Conservation (phyloP, 371 early-diverging fungal species). For the Rhizopus microsporus region DNA sequence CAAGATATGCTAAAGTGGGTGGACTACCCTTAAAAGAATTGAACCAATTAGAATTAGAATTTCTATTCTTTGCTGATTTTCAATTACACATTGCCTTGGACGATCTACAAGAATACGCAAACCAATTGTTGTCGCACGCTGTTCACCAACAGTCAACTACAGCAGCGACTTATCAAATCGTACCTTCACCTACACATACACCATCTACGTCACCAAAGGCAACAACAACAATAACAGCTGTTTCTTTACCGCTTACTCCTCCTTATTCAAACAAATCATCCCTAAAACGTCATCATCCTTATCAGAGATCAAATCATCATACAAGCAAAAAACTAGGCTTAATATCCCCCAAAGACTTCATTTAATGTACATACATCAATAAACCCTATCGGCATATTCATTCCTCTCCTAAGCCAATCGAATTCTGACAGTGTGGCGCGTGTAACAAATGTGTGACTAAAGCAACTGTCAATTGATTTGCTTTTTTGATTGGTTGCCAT, state of each 20-base stretch:
- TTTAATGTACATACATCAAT: too few relatives aligned
- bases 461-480: too few relatives aligned
- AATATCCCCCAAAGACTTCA: slow-evolving; percentile 5
- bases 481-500: too few relatives aligned
- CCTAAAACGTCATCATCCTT: slow-evolving; percentile 5
- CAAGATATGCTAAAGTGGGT: slow-evolving; percentile 75
- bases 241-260: slow-evolving; percentile 3
- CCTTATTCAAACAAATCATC: slow-evolving; percentile 9
- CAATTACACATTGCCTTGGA: slow-evolving; percentile 61
- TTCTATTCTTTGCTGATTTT: slow-evolving; percentile 78
- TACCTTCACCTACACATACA: neutral
- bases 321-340: slow-evolving; percentile 4
- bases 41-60: slow-evolving; percentile 84
- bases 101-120: slow-evolving; percentile 67
- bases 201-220: neutral
- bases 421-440: too few relatives aligned
- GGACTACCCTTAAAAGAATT: slow-evolving; percentile 79
- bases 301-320: slow-evolving; percentile 1
- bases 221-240: neutral
- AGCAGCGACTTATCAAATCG: neutral
- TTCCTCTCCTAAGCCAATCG: too few relatives aligned
- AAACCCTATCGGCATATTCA: too few relatives aligned
- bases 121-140: slow-evolving; percentile 45
- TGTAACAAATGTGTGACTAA: too few relatives aligned
- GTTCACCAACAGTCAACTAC: slow-evolving; percentile 4